These are phyloP conservation scores for Vigna reflexopilosa DNA, from an alignment of 306 rosid species.

Conservation along the genomic window DNA sequence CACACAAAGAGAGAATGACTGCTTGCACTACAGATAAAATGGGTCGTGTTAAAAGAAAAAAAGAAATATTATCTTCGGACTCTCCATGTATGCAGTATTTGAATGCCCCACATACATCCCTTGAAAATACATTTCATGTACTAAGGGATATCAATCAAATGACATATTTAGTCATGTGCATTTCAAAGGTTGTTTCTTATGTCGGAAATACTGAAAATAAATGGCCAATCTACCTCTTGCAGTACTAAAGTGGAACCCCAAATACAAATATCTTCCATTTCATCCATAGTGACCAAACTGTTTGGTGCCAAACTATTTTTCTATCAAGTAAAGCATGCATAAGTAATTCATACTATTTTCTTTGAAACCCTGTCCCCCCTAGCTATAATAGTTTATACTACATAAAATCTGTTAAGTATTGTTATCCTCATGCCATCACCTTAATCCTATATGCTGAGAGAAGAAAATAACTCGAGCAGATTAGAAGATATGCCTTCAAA, in stretches of 20 bases:
- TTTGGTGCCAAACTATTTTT: neutral
- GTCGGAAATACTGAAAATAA: neutral
- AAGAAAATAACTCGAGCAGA: constrained; percentile 10
- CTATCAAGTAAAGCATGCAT: constrained; percentile 4
- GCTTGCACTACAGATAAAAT: neutral
- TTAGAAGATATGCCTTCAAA: constrained; percentile 28
- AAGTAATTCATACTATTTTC: constrained; percentile 1
- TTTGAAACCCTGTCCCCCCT: neutral
- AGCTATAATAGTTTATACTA: neutral
- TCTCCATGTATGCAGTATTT: neutral
- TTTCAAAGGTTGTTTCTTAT: constrained; percentile 14
- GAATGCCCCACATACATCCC: neutral
- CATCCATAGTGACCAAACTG: constrained; percentile 16
- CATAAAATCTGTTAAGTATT: neutral
- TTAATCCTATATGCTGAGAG: neutral
- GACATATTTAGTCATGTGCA: constrained; percentile 8
- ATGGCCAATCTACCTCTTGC: neutral
- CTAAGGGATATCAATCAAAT: constrained; percentile 7
- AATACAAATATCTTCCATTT: constrained; percentile 12
- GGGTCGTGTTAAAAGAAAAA: neutral
- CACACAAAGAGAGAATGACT: neutral
- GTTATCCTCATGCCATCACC: constrained; percentile 32
- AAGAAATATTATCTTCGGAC: neutral
- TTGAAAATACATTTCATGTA: constrained; percentile 20
- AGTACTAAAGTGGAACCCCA: constrained; percentile 16